Evolutionary conservation across 78 protist species (phyloP), one percentile per base, ranked within the genome.

Genomic region (Capsaspora owczarzaki): DNA sequence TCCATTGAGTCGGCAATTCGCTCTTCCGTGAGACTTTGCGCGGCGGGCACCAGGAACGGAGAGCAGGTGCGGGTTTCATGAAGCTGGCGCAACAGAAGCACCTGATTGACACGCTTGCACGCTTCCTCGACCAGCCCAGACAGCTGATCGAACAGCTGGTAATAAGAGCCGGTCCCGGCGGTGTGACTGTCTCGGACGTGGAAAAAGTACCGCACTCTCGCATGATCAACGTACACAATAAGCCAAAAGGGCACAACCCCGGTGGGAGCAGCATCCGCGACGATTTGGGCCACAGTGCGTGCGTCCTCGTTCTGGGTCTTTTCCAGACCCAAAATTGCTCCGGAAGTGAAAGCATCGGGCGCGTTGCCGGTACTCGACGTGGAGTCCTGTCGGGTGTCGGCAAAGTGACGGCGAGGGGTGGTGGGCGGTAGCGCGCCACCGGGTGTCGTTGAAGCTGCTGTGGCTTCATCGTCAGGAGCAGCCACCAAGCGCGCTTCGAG

Each of bases 21-120:
- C 29, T 10, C 77, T 19, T 72, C 46, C 25, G 8, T 12, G 56
- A 5, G 37, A 2, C 53, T n/a, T 43, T 43, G 37, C 23, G 61
- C 16, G 41, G 77, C 53, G 1, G 77, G 77, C 47, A 72, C 31
- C 40, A 72, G 77, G 29, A 72, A 14, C 12, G 35, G 40, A 19
- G 27, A 8, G 77, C 77, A 72, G 33, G 16, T 14, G 14, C 77
- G 77, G 33, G 53, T 46, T 4, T 72, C 77, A 33, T 72, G 46
- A 46, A 72, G n/a, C 53, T 72, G 41, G 47, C 61, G 56, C 56
- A 72, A 29, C 56, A 72, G 56, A 5, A 72, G 47, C 49, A 43
- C 10, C 41, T 31, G 77, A 51, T 72, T 72, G 38, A 63, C 72
- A 31, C 72, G 72, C 41, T 56, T 29, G 66, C 66, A 25, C 10